Evolutionary conservation across 225 moss, liverwort and hornwort genomes (phyloP).

Genomic region (Marchantia paleacea): DNA sequence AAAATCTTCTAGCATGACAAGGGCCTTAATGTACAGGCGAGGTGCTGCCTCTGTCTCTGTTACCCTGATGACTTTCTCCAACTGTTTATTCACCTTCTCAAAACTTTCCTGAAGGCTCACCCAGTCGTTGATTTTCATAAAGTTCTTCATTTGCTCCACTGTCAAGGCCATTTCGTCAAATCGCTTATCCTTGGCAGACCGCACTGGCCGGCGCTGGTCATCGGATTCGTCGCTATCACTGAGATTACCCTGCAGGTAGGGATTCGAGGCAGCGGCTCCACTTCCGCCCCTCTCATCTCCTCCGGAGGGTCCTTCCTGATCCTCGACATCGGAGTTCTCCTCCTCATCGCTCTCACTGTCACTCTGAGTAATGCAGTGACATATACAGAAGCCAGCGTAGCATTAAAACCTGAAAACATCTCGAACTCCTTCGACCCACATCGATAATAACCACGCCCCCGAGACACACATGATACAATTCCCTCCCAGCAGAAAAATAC

Average conservation of each 20-base stretch:
- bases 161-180: conserved; percentile 87
- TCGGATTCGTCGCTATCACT: conserved; percentile 82
- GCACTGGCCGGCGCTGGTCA: conserved; percentile 70
- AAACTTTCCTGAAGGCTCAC: conserved; percentile 95
- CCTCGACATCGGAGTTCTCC: conserved; percentile 37
- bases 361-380: conserved; percentile 29
- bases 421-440: too few relatives aligned
- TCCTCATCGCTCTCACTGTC: conserved; percentile 58
- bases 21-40: conserved; percentile 84
- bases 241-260: conserved; percentile 35
- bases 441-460: background rate
- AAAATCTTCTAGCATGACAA: conserved; percentile 91
- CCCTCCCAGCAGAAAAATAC: background rate
- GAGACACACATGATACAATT: background rate
- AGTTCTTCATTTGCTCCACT: conserved; percentile 85
- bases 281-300: conserved; percentile 28
- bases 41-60: conserved; percentile 70
- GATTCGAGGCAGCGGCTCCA: conserved; percentile 38
- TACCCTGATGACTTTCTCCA: conserved; percentile 93
- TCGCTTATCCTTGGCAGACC: conserved; percentile 92
- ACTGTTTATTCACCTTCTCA: conserved; percentile 89
- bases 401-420: background rate
- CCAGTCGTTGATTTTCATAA: conserved; percentile 97
- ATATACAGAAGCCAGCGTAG: background rate
- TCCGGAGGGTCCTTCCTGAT: conserved; percentile 24